Conservation (phyloP, 164 flowering plant genomes). For the Aristolochia fimbriata region DNA sequence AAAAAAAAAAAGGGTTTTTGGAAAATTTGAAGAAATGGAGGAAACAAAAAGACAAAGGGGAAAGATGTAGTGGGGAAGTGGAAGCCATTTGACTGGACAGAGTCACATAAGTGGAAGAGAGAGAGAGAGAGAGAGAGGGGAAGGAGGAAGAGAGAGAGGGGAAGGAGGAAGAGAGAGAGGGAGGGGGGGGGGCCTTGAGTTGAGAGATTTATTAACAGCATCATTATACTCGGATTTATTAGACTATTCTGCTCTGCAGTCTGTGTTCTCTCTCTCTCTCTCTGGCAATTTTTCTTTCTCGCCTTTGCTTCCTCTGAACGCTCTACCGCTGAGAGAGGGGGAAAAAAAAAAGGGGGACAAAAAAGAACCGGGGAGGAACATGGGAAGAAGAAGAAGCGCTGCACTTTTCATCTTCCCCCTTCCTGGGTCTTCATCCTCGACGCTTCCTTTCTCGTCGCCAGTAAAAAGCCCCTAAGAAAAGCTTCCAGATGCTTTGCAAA, state of each 20-base stretch:
- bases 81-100: neutral
- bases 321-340: neutral
- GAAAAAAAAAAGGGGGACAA: neutral
- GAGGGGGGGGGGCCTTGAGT: too few relatives aligned
- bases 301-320: conserved; percentile 8
- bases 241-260: neutral
- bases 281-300: neutral
- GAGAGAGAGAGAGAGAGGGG: too few relatives aligned
- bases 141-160: too few relatives aligned
- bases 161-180: too few relatives aligned
- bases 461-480: neutral
- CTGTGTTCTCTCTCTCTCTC: neutral
- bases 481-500: conserved; percentile 43
- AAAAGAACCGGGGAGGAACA: neutral
- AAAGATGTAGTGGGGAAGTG: neutral
- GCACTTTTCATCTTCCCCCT: neutral
- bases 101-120: conserved; percentile 3
- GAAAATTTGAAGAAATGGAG: neutral
- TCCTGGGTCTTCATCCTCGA: neutral
- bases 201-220: neutral
- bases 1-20: neutral
- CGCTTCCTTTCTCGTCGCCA: neutral
- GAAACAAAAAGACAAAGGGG: neutral
- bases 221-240: neutral
- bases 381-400: conserved; percentile 1